Evolutionary conservation across 106 monocot genomes (phyloP).

Genomic region (Hemerocallis citrina): DNA sequence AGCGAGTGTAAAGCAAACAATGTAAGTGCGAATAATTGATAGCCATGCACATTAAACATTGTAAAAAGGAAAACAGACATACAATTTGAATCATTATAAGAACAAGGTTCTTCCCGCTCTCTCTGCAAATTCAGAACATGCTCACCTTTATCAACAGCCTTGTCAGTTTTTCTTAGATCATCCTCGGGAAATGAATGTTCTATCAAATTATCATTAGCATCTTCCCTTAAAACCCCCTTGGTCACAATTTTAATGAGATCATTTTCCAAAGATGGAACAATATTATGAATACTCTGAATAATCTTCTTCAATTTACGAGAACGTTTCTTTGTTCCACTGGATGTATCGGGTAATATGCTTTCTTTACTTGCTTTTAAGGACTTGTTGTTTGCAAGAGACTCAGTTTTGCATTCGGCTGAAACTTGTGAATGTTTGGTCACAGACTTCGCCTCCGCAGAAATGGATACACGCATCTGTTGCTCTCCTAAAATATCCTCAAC

Average conservation of each 20-base stretch:
- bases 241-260: not conserved
- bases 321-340: conserved; percentile 12
- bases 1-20: conserved; percentile 1
- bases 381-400: not conserved
- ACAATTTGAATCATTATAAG: conserved; percentile 19
- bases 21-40: not conserved
- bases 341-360: conserved; percentile 11
- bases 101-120: not conserved
- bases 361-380: conserved; percentile 1
- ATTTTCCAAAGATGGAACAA: not conserved
- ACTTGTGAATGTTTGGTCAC: not conserved
- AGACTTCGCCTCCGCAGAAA: conserved; percentile 1
- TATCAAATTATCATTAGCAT: conserved; percentile 12
- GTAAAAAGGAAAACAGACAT: conserved; percentile 10
- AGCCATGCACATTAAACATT: not conserved
- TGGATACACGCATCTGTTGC: conserved; percentile 9
- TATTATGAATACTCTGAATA: not conserved
- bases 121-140: conserved; percentile 7
- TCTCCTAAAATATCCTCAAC: conserved; percentile 5
- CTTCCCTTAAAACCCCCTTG: not conserved
- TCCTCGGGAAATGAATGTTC: conserved; percentile 26
- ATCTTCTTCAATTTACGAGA: conserved; percentile 21
- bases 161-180: conserved; percentile 19
- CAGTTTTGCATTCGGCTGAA: not conserved
- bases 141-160: not conserved